Conservation (phyloP, 352 stramenopile genomes). For the Phytophthora constricta region DNA sequence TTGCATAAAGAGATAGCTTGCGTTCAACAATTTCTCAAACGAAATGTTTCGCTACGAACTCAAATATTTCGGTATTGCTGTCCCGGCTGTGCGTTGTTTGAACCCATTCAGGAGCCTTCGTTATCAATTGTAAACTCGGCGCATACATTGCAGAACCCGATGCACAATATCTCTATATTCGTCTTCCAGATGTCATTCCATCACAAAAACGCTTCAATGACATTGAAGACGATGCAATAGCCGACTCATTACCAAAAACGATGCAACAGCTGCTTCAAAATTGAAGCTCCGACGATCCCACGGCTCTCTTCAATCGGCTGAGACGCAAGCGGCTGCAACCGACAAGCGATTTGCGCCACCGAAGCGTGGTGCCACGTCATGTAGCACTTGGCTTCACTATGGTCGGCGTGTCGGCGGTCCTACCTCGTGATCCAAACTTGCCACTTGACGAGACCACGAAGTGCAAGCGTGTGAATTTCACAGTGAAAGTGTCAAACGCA, state of each 20-base stretch:
- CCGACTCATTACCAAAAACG: too few species aligned
- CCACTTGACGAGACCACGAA: not conserved
- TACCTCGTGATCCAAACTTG: not conserved
- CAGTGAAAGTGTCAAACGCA: not conserved
- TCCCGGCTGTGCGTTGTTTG: too few species aligned
- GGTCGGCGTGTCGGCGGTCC: not conserved
- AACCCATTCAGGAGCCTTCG: too few species aligned
- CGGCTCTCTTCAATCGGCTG: not conserved
- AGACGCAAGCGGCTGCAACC: slow-evolving; percentile 1
- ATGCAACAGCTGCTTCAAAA: not conserved
- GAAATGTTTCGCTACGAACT: too few species aligned
- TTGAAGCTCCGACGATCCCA: not conserved
- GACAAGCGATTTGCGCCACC: not conserved
- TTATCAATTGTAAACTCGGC: too few species aligned
- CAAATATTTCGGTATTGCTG: too few species aligned
- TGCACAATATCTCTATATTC: too few species aligned
- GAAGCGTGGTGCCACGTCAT: not conserved
- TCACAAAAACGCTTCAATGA: not conserved
- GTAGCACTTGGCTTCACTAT: not conserved
- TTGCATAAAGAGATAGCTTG: too few species aligned
- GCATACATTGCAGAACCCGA: too few species aligned
- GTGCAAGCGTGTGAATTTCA: not conserved
- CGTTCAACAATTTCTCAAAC: too few species aligned
- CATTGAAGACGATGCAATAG: not conserved
- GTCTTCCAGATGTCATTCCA: too few species aligned